Evolutionary conservation across 345 rosid species (phyloP), one percentile per base, ranked within the genome.

Genomic region (Euphorbia tirucalli): DNA sequence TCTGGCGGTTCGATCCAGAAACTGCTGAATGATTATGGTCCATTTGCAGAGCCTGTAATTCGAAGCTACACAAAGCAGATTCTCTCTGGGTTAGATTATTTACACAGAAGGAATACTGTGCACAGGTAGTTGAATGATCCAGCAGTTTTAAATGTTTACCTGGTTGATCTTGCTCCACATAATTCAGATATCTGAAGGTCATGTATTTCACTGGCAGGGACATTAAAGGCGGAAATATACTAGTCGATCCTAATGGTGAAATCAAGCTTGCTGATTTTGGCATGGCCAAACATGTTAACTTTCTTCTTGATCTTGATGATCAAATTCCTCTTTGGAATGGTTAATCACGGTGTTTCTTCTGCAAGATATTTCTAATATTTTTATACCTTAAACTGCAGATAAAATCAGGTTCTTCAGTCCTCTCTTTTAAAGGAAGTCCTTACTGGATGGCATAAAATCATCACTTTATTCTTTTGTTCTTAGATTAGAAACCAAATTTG

Each of bases 361-460:
- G 86, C 60, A 56, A 56, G 7, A 11, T 11, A 31, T 39, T n/a
- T n/a, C n/a, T n/a, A n/a, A n/a, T n/a, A n/a, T 3, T 11, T 48
- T 14, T 35, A 21, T n/a, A 39, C 11, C 49, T 62, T 21, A 62
- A 37, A 30, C 37, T 46, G 8, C 85, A 94, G 98, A 91, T 85
- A 56, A 79, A 89, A 21, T 79, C 87, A 35, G 86, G 75, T 77
- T 78, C 90, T 65, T 85, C 95, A 49, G 91, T 91, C 92, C 96
- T 94, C 77, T 94, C 98, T 16, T 94, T 94, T 83, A 90, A 86
- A 74, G 98, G 98, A 73, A 94, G 97, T 82, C 98, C 98, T 61
- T 94, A 88, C 76, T 94, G 98, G 97, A 94, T 94, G 97, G 98
- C 98, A 48, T 97, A 97, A 7, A 96, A 94, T n/a, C n/a, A n/a